A percentile compares a stretch with the other conserved stretches of the same genome.
Conservation (phyloP, 2,329 filamentous ascomycete species). For the Aspergillus fumigatus region DNA sequence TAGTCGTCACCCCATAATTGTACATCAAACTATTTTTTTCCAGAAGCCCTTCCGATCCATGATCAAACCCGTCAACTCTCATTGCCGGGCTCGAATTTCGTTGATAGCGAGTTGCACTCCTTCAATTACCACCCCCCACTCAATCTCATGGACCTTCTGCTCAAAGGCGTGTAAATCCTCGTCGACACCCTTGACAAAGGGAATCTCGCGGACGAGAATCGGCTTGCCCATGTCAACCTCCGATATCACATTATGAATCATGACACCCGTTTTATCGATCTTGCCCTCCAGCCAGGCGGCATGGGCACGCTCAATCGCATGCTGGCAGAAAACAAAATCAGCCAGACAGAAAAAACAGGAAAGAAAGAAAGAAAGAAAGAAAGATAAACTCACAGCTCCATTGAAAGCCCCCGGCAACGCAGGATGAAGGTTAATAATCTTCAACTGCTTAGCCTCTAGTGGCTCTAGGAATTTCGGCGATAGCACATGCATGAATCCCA, state of each 20-base stretch:
- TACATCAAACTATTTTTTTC: neutral
- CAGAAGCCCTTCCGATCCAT: neutral
- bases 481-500: constrained; percentile 85
- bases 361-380: neutral
- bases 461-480: constrained; percentile 65
- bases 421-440: constrained; percentile 79
- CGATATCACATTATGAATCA: constrained; percentile 79
- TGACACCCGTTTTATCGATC: constrained; percentile 69
- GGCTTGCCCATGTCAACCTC: constrained; percentile 77
- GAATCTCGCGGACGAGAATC: constrained; percentile 66
- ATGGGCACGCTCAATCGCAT: constrained; percentile 74
- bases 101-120: constrained; percentile 48
- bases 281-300: constrained; percentile 66
- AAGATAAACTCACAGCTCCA: constrained; percentile 50
- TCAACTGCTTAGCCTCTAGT: constrained; percentile 56
- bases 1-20: neutral
- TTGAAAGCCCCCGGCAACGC: constrained; percentile 70
- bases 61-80: neutral
- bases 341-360: neutral
- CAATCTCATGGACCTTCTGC: constrained; percentile 67
- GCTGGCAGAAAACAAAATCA: constrained; percentile 16
- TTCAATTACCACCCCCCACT: constrained; percentile 75
- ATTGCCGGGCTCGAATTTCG: constrained; percentile 24
- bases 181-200: constrained; percentile 55
- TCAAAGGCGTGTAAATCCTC: constrained; percentile 64